phyloP scores from a whole-genome alignment of 805 yeast genomes.

The Ogataea thermomethanolica region DNA sequence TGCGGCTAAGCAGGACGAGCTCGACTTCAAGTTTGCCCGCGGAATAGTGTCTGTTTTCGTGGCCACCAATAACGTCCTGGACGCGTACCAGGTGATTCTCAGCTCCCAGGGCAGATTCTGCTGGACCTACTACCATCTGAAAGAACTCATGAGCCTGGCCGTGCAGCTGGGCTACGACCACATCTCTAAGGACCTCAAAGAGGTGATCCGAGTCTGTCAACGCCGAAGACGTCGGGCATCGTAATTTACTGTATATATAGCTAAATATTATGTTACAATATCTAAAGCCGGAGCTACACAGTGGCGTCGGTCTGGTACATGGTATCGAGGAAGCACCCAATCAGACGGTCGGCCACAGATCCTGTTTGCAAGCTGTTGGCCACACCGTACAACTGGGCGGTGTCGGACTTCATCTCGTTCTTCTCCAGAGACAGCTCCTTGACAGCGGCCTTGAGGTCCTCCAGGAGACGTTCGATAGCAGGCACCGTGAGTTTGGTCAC shows the following conservation, averaged over 20 bases:
- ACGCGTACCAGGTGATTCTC: constrained; percentile 65
- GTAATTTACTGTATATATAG: constrained; percentile 3
- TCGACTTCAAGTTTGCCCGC: constrained; percentile 69
- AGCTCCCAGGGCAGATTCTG: constrained; percentile 65
- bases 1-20: constrained; percentile 36
- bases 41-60: constrained; percentile 62
- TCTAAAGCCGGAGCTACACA: background rate
- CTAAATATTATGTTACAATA: background rate
- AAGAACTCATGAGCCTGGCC: constrained; percentile 39
- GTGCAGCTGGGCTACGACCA: constrained; percentile 42
- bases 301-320: constrained; percentile 51
- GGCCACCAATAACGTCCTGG: constrained; percentile 52
- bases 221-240: constrained; percentile 16
- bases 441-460: constrained; percentile 46
- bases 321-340: constrained; percentile 78
- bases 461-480: constrained; percentile 56
- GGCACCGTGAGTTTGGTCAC: constrained; percentile 68
- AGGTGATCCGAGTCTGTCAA: constrained; percentile 17
- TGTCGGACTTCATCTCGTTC: constrained; percentile 41
- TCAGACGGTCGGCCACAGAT: constrained; percentile 77
- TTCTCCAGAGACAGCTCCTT: constrained; percentile 34
- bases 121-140: constrained; percentile 57
- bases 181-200: constrained; percentile 28
- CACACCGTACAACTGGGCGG: constrained; percentile 91
- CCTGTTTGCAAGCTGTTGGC: constrained; percentile 87